Evolutionary conservation across 495 filamentous ascomycete genomes (phyloP).

Genomic region (Oidiodendron maius): DNA sequence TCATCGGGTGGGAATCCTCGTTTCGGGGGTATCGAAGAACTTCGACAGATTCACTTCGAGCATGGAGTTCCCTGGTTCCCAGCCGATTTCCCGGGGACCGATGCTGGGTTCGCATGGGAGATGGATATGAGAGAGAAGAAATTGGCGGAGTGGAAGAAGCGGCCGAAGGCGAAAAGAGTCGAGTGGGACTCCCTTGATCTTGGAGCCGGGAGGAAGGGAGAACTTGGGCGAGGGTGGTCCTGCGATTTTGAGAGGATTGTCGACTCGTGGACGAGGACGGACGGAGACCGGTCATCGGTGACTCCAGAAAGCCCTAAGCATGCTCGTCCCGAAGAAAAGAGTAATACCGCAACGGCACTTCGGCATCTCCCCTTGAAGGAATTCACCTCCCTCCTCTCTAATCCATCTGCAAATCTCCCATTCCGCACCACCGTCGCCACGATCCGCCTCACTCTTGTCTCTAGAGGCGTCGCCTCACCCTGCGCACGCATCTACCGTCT

Average conservation of each 20-base stretch:
- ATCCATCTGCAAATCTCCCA: neutral
- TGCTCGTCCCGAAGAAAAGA: neutral
- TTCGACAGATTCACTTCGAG: slow-evolving; percentile 78
- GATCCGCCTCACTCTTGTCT: slow-evolving; percentile 50
- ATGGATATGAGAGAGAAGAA: slow-evolving; percentile 54
- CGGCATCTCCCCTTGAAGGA: slow-evolving; percentile 24
- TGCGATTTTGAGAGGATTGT: slow-evolving; percentile 78
- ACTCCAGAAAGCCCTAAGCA: neutral
- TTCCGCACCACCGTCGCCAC: slow-evolving; percentile 37
- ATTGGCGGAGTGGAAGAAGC: slow-evolving; percentile 65
- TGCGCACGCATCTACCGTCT: slow-evolving; percentile 70
- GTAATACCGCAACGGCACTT: slow-evolving; percentile 18
- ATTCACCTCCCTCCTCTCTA: slow-evolving; percentile 21
- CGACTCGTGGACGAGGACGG: slow-evolving; percentile 8
- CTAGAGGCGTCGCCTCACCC: slow-evolving; percentile 53
- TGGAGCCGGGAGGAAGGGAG: slow-evolving; percentile 69
- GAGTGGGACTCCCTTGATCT: slow-evolving; percentile 74
- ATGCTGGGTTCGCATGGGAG: slow-evolving; percentile 75
- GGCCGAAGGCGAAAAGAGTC: slow-evolving; percentile 74
- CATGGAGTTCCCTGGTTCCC: slow-evolving; percentile 79
- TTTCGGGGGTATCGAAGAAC: slow-evolving; percentile 78
- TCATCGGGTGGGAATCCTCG: slow-evolving; percentile 71
- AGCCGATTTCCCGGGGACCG: slow-evolving; percentile 77
- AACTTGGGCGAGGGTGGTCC: slow-evolving; percentile 75
- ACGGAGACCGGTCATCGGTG: neutral